These are phyloP conservation scores for Quillaja saponaria DNA, from an alignment of 306 rosid genomes.

Conservation along the genomic window DNA sequence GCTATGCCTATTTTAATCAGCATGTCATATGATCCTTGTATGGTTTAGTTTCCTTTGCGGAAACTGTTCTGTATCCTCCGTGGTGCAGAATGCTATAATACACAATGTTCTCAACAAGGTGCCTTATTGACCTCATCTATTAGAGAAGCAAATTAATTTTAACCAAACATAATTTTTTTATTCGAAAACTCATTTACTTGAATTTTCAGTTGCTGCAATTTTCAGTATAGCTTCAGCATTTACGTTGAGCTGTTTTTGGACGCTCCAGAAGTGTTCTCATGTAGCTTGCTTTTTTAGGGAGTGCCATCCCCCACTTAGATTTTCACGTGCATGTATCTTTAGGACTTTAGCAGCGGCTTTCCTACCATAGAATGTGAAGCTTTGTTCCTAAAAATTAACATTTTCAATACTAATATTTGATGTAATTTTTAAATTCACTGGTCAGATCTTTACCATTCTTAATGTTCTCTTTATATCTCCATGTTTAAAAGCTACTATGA, in stretches of 20 bases:
- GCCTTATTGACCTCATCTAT: constrained; percentile 9
- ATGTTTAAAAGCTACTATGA: constrained; percentile 3
- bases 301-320: too few species aligned
- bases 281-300: too few species aligned
- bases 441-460: neutral
- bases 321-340: constrained; percentile 4
- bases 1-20: constrained; percentile 4
- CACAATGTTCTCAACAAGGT: neutral
- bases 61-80: neutral
- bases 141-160: constrained; percentile 17
- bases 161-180: constrained; percentile 14
- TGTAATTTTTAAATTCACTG: constrained; percentile 8
- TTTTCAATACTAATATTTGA: neutral
- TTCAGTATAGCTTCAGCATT: constrained; percentile 19
- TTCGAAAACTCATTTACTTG: constrained; percentile 5
- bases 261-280: neutral
- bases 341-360: constrained; percentile 11
- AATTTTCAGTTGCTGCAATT: constrained; percentile 15
- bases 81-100: constrained; percentile 2
- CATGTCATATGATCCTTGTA: constrained; percentile 1
- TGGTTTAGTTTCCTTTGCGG: constrained; percentile 16
- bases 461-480: neutral
- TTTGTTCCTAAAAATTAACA: constrained; percentile 14
- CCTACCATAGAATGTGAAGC: constrained; percentile 12
- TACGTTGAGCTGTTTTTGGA: constrained; percentile 8